A percentile compares a stretch with the other conserved stretches of the same genome.
Evolutionary conservation across 306 rosid species (phyloP).

Genomic region (Leucaena leucocephala): DNA sequence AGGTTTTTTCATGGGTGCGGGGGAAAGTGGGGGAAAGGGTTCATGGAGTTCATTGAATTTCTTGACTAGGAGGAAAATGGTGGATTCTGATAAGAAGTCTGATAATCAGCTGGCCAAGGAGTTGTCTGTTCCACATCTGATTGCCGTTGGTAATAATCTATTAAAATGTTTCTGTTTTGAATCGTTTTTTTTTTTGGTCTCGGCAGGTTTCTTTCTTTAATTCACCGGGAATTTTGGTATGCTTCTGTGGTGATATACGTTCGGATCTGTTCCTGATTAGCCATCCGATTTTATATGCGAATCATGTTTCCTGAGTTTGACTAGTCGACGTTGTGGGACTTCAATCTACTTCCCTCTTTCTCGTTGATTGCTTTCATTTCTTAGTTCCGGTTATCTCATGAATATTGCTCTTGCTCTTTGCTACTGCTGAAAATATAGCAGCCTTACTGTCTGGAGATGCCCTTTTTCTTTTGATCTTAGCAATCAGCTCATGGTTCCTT

Average conservation of each 20-base stretch:
- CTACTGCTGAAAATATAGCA: not conserved
- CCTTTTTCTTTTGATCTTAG: not conserved
- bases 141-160: conserved; percentile 70
- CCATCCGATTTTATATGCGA: not conserved
- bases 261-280: conserved; percentile 8
- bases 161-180: not conserved
- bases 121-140: conserved; percentile 69
- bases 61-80: conserved; percentile 73
- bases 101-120: conserved; percentile 74
- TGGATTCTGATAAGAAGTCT: conserved; percentile 55
- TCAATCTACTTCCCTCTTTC: conserved; percentile 2
- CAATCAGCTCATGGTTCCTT: not conserved
- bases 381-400: not conserved
- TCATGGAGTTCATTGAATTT: conserved; percentile 55
- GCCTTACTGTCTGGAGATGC: not conserved
- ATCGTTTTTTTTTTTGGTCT: conserved; percentile 20
- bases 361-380: not conserved
- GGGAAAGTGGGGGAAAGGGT: conserved; percentile 37
- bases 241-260: not conserved
- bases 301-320: conserved; percentile 5
- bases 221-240: not conserved
- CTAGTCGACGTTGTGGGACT: conserved; percentile 13
- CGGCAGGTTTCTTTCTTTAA: not conserved
- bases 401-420: not conserved
- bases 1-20: conserved; percentile 58